Evolutionary conservation across 441 rosid species (phyloP), one percentile per base, ranked within the genome.

Genomic region (Bocquillonia castaneifolia): DNA sequence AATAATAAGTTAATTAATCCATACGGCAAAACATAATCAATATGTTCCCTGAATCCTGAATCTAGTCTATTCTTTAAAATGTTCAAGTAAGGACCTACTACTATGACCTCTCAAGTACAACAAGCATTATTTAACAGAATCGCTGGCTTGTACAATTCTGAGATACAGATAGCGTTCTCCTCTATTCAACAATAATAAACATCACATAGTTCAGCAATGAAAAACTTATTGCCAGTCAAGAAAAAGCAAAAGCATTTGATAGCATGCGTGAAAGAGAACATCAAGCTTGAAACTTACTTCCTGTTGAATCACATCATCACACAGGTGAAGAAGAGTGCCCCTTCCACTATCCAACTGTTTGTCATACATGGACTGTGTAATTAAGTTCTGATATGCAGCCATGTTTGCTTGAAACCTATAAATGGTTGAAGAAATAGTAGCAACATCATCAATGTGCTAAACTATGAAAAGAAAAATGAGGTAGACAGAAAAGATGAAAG

Each of bases 261-360:
- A 0, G 15, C 9, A 42, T 14, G 40, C 23, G 22, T 20, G 36
- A 44, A 52, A 64, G 22, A 56, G 6, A 54, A 63, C 56, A 40
- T 18, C 47, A 50, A 51, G 54, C 15, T 12, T 44, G 28, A 59
- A 53, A 82, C 90, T 68, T 74, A 88, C 93, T 82, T 90, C 93
- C 82, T 89, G 91, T 68, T 90, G 99, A 85, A 92, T 87, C 66
- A 92, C 96, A 70, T 94, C 97, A 67, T 94, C 99, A 45, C 99
- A 94, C 77, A 94, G 81, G 80, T 94, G 99, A 74, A 94, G 86
- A 66, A 94, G 93, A 40, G 99, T 92, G 62, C 99, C 99, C 83
- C 51, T 87, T 73, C 99, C 99, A 78, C 98, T 94, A 74, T 92
- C 99, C 34, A 94, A 84, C 71, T 92, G 99, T 76, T 95, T 95